Evolutionary conservation across 192 early-diverging fungal genomes (phyloP).

Genomic region (Gryganskiella cystojenkinii): DNA sequence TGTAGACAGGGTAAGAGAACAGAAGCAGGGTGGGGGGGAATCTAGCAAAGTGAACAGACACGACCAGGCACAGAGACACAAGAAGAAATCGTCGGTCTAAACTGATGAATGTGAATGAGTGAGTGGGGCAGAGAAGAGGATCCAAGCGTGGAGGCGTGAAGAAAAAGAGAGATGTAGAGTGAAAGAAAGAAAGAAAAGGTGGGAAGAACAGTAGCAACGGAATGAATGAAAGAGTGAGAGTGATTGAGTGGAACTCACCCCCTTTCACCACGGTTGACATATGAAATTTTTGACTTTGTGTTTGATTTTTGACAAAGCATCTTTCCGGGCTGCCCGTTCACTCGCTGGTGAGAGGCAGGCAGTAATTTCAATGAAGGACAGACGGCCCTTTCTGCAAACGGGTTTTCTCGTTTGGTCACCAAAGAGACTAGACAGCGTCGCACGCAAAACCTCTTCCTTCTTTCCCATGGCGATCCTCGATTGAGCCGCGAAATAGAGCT

Average conservation of each 20-base stretch:
- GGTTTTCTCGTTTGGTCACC: too few relatives aligned
- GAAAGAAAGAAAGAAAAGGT: neutral
- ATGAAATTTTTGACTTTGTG: too few relatives aligned
- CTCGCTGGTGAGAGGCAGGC: neutral
- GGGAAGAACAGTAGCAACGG: neutral
- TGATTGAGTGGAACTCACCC: neutral
- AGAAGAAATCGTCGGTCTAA: neutral
- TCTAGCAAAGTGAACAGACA: conserved; percentile 42
- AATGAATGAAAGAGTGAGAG: neutral
- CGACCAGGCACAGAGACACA: neutral
- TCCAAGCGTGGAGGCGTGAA: neutral
- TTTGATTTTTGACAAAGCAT: too few relatives aligned
- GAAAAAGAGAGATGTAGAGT: neutral
- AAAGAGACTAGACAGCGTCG: too few relatives aligned
- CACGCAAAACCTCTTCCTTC: too few relatives aligned
- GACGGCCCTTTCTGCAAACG: too few relatives aligned
- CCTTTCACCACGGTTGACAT: too few relatives aligned
- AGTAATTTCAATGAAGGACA: neutral
- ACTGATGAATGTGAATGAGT: neutral
- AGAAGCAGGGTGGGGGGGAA: neutral
- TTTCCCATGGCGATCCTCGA: too few relatives aligned
- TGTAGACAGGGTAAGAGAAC: neutral
- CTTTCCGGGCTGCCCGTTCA: too few relatives aligned
- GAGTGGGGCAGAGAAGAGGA: neutral
- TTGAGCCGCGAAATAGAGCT: too few relatives aligned